A percentile compares a stretch with the other conserved stretches of the same genome.
These are phyloP conservation scores for Ochetophila trinervis DNA, from an alignment of 306 rosid genomes.

Conservation along the genomic window DNA sequence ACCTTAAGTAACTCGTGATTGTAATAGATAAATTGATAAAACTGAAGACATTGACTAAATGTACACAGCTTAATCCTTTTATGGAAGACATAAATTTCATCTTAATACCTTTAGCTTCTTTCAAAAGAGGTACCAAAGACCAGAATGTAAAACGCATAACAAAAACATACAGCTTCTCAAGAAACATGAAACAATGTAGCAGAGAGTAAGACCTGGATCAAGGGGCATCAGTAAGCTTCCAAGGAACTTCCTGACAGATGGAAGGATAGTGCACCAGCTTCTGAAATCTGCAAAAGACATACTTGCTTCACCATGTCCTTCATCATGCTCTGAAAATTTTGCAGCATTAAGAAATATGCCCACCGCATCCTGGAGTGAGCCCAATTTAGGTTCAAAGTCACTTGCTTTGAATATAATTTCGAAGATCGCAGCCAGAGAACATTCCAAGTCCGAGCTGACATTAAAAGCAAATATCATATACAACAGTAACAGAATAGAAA, in stretches of 20 bases:
- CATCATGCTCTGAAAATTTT: conserved; percentile 46
- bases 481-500: conserved; percentile 25
- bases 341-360: conserved; percentile 66
- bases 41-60: neutral
- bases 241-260: conserved; percentile 74
- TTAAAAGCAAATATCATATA: conserved; percentile 26
- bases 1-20: neutral
- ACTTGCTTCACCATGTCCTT: conserved; percentile 35
- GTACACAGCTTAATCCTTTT: neutral
- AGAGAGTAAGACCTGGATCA: conserved; percentile 49
- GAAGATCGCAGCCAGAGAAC: conserved; percentile 51
- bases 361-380: conserved; percentile 43
- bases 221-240: conserved; percentile 75
- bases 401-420: conserved; percentile 39
- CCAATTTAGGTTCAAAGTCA: conserved; percentile 43
- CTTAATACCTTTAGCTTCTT: neutral
- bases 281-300: conserved; percentile 79
- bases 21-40: neutral
- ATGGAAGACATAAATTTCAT: neutral
- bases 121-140: neutral
- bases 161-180: conserved; percentile 1
- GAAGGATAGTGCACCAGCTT: conserved; percentile 71
- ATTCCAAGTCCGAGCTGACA: conserved; percentile 84
- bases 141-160: neutral
- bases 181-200: conserved; percentile 16